These are phyloP conservation scores for Mycena filopes DNA, from an alignment of 768 basidiomycete species.

Conservation along the genomic window DNA sequence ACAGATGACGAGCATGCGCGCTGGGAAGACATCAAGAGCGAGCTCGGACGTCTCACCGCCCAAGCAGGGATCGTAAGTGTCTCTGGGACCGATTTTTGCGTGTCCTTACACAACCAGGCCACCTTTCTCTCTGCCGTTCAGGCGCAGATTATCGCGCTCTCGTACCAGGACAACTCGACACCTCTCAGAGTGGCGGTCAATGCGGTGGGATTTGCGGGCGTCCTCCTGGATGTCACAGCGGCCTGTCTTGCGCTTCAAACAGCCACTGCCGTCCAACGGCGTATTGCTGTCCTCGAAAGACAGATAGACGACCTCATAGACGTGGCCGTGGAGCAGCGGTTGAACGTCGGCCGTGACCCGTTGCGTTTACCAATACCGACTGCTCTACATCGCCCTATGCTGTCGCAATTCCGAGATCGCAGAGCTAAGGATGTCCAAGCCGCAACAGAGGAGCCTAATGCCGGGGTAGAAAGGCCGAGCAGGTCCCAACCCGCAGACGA, in stretches of 20 bases:
- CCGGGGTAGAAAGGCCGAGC: too few relatives aligned
- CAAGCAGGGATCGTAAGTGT: conserved; percentile 15
- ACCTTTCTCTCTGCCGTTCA: conserved; percentile 23
- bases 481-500: too few relatives aligned
- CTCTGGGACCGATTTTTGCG: not conserved
- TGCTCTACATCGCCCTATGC: not conserved
- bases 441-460: too few relatives aligned
- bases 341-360: too few relatives aligned
- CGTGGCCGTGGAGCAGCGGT: not conserved
- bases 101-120: conserved; percentile 1
- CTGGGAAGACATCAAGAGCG: conserved; percentile 1
- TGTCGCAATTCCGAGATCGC: not conserved
- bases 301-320: conserved; percentile 9
- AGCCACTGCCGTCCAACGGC: conserved; percentile 7
- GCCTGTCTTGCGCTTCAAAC: conserved; percentile 10
- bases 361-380: not conserved
- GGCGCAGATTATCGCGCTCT: conserved; percentile 13
- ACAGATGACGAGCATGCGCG: too few relatives aligned
- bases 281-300: conserved; percentile 5
- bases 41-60: conserved; percentile 1
- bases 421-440: too few relatives aligned
- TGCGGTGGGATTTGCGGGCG: conserved; percentile 11
- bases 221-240: conserved; percentile 13
- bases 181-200: conserved; percentile 1
- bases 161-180: conserved; percentile 13